Evolutionary conservation across 495 filamentous ascomycete genomes (phyloP), one percentile per base, ranked within the genome.

Genomic region (Aspergillus indologenus): DNA sequence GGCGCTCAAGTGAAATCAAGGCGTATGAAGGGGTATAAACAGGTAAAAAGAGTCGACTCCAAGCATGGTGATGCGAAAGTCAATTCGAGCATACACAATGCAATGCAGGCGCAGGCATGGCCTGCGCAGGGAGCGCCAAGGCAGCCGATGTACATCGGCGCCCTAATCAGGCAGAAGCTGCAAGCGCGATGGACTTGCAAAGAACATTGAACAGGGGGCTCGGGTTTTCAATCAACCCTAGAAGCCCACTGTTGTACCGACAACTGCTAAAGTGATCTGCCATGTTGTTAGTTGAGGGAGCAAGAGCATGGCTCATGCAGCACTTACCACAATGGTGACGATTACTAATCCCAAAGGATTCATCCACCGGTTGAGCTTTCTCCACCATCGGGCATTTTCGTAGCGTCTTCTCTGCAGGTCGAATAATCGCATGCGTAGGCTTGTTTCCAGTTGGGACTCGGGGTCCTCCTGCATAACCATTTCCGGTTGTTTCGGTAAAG

Each of bases 301-400:
- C 11, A 34, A 9, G 17, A 31, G 17, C n/a, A 48, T 0, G 44
- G 7, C 20, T 6, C 42, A 18, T 19, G 4, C 29, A 54, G 14
- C 46, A 81, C 86, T 78, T 68, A 93, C 83, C 57, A 96, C 80
- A 23, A 87, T 85, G 54, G 83, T 84, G 56, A 96, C 83, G 31
- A 98, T 83, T 56, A 89, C 74, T 15, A 94, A 67, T 17, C 94
- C 94, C 49, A 95, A 65, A 44, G 89, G 72, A 53, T 86, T 85
- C 90, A 98, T 92, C 65, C 86, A 82, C 45, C 91, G 86, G 71
- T 98, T 98, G 47, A 97, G 78, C 58, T 84, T 89, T 58, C 94
- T 83, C 94, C 94, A 98, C 92, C 93, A 97, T 42, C 83, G 81
- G 14, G 91, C 91, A 68, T 91, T 96, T 64, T 90, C 81, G 68